Percentiles rank a stretch among this genome's conserved stretches.
Conservation (phyloP, 2,329 filamentous ascomycete species). For the Ilyonectria destructans region DNA sequence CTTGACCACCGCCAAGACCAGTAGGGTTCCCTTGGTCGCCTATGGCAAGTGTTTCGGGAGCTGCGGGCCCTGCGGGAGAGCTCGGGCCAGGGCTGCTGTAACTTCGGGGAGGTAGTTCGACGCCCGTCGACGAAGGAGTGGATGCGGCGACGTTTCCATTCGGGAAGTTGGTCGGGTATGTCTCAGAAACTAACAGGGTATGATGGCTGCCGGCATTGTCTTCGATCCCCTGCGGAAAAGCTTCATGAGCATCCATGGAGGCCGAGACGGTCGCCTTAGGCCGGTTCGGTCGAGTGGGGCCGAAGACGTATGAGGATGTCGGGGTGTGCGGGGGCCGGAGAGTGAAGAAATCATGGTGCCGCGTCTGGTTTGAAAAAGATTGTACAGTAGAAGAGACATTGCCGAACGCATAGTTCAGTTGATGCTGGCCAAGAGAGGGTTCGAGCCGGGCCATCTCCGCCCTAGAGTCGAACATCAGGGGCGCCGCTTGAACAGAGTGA, state of each 20-base stretch:
- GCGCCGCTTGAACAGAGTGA: slow-evolving; percentile 8
- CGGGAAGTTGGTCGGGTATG: background rate
- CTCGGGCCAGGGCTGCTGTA: background rate
- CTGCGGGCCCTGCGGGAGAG: background rate
- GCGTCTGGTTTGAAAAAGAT: background rate
- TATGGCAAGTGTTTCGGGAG: background rate
- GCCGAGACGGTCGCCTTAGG: background rate
- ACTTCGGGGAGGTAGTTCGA: background rate
- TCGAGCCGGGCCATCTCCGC: background rate
- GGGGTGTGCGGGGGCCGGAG: background rate
- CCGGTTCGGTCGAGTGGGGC: background rate
- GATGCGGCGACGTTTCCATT: background rate
- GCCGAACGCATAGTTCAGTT: background rate
- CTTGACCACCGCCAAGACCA: background rate
- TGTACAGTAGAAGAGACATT: slow-evolving; percentile 13
- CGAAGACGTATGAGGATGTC: background rate
- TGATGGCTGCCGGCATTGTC: background rate
- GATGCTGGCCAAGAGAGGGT: background rate
- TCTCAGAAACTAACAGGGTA: background rate
- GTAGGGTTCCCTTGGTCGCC: background rate
- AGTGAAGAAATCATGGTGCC: background rate
- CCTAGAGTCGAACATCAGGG: background rate
- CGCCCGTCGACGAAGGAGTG: background rate
- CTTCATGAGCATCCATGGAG: background rate
- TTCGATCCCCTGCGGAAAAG: background rate